Conservation (phyloP, 371 early-diverging fungal genomes). For the Coemansia sp. region DNA sequence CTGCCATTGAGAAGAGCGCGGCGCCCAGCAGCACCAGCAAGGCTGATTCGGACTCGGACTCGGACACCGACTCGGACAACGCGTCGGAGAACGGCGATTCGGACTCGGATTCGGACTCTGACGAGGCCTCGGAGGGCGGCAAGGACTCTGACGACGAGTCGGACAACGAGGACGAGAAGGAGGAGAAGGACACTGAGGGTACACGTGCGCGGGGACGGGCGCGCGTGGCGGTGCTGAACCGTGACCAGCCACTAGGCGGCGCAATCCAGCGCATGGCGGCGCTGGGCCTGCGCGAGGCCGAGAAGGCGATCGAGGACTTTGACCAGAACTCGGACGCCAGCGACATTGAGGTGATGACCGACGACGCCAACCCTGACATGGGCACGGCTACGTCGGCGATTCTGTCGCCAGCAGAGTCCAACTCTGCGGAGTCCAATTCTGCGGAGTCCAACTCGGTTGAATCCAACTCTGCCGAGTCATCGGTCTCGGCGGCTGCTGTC, state of each 20-base stretch:
- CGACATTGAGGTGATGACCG: constrained; percentile 26
- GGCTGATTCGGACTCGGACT: background rate
- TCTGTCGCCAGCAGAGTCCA: background rate
- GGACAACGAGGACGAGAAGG: constrained; percentile 1
- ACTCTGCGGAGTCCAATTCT: no score
- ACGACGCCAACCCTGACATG: constrained; percentile 3
- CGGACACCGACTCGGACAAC: constrained; percentile 9
- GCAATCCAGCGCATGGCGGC: constrained; percentile 38
- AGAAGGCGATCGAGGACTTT: constrained; percentile 30
- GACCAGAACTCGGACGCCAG: constrained; percentile 25
- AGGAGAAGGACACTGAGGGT: constrained; percentile 6
- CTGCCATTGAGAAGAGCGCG: background rate
- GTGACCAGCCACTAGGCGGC: constrained; percentile 12
- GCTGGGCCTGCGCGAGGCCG: constrained; percentile 31
- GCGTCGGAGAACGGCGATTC: background rate
- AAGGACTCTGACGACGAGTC: constrained; percentile 14
- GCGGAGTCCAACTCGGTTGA: no score
- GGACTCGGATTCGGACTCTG: constrained; percentile 19
- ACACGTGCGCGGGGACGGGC: background rate
- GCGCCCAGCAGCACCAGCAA: background rate
- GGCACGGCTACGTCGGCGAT: constrained; percentile 3
- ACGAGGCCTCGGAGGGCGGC: constrained; percentile 12
- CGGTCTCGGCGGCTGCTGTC: background rate
- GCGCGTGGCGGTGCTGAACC: constrained; percentile 1
- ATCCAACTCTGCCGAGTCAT: no score